These are phyloP conservation scores for Pseudopediastrum boryanum DNA, from an alignment of 139 green algal genomes.

Conservation along the genomic window DNA sequence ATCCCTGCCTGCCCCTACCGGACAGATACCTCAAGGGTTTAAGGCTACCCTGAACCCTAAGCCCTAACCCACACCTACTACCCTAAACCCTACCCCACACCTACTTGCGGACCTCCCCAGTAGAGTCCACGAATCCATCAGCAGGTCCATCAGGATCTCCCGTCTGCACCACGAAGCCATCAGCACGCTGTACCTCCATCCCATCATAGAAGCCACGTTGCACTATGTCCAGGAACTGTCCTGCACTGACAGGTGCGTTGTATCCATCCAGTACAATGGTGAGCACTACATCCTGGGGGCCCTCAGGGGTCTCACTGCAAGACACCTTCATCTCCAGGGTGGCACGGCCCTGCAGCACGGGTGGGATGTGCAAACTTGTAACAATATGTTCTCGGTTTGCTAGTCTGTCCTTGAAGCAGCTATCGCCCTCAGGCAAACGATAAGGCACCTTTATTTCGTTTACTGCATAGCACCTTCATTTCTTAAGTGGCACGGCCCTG, in stretches of 20 bases:
- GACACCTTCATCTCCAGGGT: slow-evolving; percentile 90
- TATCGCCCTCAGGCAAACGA: too few relatives aligned
- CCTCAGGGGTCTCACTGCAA: slow-evolving; percentile 70
- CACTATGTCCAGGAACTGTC: slow-evolving; percentile 97
- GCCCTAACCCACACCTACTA: not conserved
- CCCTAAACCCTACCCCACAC: not conserved
- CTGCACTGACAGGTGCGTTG: slow-evolving; percentile 90
- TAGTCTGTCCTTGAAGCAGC: too few relatives aligned
- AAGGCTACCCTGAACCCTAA: too few relatives aligned
- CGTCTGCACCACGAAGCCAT: slow-evolving; percentile 99
- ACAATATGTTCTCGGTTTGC: too few relatives aligned
- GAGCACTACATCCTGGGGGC: slow-evolving; percentile 43
- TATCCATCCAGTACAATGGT: slow-evolving; percentile 93
- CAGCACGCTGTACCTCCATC: slow-evolving; percentile 96
- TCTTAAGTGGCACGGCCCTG: slow-evolving; percentile 92
- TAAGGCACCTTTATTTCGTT: too few relatives aligned
- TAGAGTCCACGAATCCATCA: slow-evolving; percentile 63
- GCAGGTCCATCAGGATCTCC: slow-evolving; percentile 81
- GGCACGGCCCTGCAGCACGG: slow-evolving; percentile 84
- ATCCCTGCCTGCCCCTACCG: too few relatives aligned
- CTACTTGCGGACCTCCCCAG: slow-evolving; percentile 52
- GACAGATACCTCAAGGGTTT: too few relatives aligned
- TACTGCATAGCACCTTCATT: slow-evolving; percentile 79
- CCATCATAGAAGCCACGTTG: slow-evolving; percentile 89
- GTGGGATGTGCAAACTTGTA: too few relatives aligned